Evolutionary conservation across 2,329 filamentous ascomycete genomes (phyloP).

Genomic region (Domatiomyces catenatus): DNA sequence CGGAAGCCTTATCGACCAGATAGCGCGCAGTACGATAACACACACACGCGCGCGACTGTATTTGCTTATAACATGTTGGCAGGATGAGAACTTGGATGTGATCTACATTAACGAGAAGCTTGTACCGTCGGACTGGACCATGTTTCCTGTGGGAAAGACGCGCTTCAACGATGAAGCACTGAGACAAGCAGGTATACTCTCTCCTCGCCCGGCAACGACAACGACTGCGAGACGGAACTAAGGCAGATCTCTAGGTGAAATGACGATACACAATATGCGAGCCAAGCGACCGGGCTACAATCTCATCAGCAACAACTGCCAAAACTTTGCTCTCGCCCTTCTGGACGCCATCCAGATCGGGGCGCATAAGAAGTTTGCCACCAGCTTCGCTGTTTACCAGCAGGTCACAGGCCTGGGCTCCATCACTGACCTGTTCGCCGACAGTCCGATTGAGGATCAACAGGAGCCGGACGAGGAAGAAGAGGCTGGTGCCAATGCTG

Average conservation of each 20-base stretch:
- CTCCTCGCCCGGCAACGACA: too few species aligned
- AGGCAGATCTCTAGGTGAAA: constrained; percentile 2
- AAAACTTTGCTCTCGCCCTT: constrained; percentile 4
- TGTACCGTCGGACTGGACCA: constrained; percentile 3
- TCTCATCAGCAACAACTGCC: constrained; percentile 8
- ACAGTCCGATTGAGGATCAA: constrained; percentile 4
- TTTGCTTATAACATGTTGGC: background rate
- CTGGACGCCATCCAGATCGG: constrained; percentile 6
- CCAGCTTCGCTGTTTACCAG: constrained; percentile 6
- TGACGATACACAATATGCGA: constrained; percentile 7
- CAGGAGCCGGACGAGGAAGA: background rate
- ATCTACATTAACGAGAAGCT: constrained; percentile 6
- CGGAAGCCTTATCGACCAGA: background rate
- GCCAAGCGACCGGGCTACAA: constrained; percentile 4
- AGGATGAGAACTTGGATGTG: constrained; percentile 6
- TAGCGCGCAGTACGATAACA: too few species aligned
- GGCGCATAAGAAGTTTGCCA: constrained; percentile 5
- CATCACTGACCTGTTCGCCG: constrained; percentile 4
- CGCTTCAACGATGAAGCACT: constrained; percentile 6
- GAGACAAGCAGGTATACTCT: constrained; percentile 3
- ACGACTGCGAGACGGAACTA: too few species aligned
- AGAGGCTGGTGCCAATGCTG: background rate
- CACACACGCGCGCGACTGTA: too few species aligned
- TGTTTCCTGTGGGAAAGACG: constrained; percentile 5
- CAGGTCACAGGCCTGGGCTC: constrained; percentile 2